Conservation (phyloP, 306 rosid genomes). For the Pyrus betulifolia region DNA sequence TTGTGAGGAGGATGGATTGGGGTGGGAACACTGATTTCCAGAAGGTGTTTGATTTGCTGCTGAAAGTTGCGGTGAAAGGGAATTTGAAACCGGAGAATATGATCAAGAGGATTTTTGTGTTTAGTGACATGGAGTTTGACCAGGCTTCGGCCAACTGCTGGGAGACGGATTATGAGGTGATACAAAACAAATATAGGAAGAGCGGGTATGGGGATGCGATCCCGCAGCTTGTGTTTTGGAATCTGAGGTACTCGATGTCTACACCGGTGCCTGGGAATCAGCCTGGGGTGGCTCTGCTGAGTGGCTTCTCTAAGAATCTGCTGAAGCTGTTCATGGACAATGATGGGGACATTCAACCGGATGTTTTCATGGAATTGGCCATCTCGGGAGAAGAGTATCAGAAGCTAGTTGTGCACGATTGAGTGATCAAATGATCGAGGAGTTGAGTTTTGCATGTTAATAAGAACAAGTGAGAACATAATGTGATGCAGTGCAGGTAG, state of each 20-base stretch:
- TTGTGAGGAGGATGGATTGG: slow-evolving; percentile 33
- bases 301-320: slow-evolving; percentile 74
- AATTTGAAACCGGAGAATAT: slow-evolving; percentile 43
- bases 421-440: background rate
- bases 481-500: no score
- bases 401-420: slow-evolving; percentile 39
- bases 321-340: slow-evolving; percentile 46
- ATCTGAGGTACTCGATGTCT: slow-evolving; percentile 44
- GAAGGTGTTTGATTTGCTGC: slow-evolving; percentile 50
- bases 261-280: slow-evolving; percentile 41
- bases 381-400: slow-evolving; percentile 44
- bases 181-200: slow-evolving; percentile 37
- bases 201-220: slow-evolving; percentile 44
- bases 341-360: slow-evolving; percentile 34
- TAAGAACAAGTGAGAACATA: no score
- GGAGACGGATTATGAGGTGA: slow-evolving; percentile 68
- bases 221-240: slow-evolving; percentile 74
- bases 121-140: slow-evolving; percentile 79
- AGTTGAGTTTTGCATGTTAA: background rate
- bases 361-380: slow-evolving; percentile 31
- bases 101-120: slow-evolving; percentile 57
- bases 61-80: slow-evolving; percentile 54
- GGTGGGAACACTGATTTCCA: slow-evolving; percentile 48
- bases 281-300: slow-evolving; percentile 59
- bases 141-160: slow-evolving; percentile 30